Percentiles rank a stretch among this genome's conserved stretches.
phyloP scores from a whole-genome alignment of 768 basidiomycete species.

The Agaricus sinodeliciosus region DNA sequence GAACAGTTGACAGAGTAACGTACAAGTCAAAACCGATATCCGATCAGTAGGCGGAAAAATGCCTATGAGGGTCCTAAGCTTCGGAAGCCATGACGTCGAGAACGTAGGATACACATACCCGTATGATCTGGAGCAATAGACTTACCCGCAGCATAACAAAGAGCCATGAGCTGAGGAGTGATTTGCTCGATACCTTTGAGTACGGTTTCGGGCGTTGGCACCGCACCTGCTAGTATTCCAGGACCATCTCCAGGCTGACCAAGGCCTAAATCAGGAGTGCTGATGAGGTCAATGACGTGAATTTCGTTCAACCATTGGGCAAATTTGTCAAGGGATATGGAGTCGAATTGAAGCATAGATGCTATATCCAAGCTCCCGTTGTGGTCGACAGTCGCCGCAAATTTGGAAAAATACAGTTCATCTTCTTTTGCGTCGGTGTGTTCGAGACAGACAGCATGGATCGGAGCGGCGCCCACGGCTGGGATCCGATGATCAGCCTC shows the following conservation, averaged over 20 bases:
- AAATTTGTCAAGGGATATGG: constrained; percentile 45
- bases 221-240: constrained; percentile 65
- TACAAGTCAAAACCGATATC: constrained; percentile 75
- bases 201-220: constrained; percentile 71
- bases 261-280: constrained; percentile 58
- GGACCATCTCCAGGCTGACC: constrained; percentile 65
- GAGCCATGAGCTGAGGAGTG: constrained; percentile 70
- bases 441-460: constrained; percentile 73
- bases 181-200: constrained; percentile 62
- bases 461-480: constrained; percentile 32
- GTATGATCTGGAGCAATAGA: constrained; percentile 60
- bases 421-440: constrained; percentile 58
- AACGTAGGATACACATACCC: constrained; percentile 24
- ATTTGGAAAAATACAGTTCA: constrained; percentile 47
- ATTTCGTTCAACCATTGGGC: constrained; percentile 49
- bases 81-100: neutral
- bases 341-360: constrained; percentile 32
- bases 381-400: constrained; percentile 20
- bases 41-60: constrained; percentile 71
- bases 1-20: constrained; percentile 18
- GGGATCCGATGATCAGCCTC: constrained; percentile 2
- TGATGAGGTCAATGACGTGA: constrained; percentile 54
- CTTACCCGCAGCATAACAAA: constrained; percentile 71
- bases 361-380: constrained; percentile 4
- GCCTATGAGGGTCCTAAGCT: constrained; percentile 25